phyloP scores from a whole-genome alignment of 345 rosid species.

The Camelina laxa region DNA sequence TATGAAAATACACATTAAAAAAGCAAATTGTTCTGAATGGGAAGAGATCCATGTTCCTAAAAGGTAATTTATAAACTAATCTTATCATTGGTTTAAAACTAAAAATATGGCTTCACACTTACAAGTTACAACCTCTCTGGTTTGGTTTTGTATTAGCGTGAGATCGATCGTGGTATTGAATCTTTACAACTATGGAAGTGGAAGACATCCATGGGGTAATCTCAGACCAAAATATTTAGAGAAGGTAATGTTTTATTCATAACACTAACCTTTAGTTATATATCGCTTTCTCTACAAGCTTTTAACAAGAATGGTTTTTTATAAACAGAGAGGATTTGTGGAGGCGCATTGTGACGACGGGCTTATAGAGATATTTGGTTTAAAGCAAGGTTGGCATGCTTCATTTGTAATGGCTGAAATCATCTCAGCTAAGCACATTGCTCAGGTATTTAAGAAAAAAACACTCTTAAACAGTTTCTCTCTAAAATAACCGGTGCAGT shows the following conservation, averaged over 20 bases:
- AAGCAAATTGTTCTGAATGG: constrained; percentile 82
- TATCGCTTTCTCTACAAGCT: neutral
- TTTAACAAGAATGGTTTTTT: neutral
- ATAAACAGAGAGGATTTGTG: constrained; percentile 79
- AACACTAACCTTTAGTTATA: neutral
- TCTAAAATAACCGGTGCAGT: neutral
- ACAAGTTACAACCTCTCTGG: neutral
- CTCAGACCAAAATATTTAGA: constrained; percentile 80
- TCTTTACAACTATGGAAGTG: constrained; percentile 94
- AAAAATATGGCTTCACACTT: neutral
- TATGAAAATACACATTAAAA: constrained; percentile 76
- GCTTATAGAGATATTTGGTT: constrained; percentile 87
- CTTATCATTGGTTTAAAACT: neutral
- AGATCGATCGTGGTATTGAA: constrained; percentile 89
- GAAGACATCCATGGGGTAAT: constrained; percentile 95
- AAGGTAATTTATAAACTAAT: constrained; percentile 49
- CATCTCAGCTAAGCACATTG: constrained; percentile 94
- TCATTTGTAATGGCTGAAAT: constrained; percentile 97
- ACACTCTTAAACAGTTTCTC: neutral
- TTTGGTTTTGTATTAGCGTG: constrained; percentile 55
- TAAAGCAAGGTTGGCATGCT: constrained; percentile 99
- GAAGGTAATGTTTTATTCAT: constrained; percentile 58
- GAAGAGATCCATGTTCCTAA: constrained; percentile 77
- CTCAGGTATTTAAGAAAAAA: constrained; percentile 61
- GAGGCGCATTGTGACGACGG: constrained; percentile 96